These are phyloP conservation scores for Eucalyptus curtisii DNA, from an alignment of 345 rosid genomes.

Conservation along the genomic window DNA sequence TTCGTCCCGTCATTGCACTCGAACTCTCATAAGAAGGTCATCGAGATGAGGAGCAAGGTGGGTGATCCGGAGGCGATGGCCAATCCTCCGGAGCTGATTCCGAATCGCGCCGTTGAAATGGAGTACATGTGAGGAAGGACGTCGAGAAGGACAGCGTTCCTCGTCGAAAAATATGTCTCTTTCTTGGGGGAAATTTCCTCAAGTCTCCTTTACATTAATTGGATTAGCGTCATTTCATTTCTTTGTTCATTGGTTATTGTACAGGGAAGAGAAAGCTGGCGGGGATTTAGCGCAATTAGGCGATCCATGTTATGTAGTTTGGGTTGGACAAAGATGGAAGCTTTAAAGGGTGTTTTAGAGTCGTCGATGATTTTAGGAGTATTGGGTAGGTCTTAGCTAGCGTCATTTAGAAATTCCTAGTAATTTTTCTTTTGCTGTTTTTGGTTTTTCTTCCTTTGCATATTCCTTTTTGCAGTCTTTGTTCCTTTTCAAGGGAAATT, in stretches of 20 bases:
- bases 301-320: slow-evolving; percentile 4
- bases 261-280: slow-evolving; percentile 33
- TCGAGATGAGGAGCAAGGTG: slow-evolving; percentile 74
- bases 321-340: slow-evolving; percentile 22
- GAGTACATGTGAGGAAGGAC: slow-evolving; percentile 22
- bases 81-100: slow-evolving; percentile 17
- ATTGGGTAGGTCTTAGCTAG: slow-evolving; percentile 17
- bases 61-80: background rate
- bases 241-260: slow-evolving; percentile 37
- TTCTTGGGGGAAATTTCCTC: background rate
- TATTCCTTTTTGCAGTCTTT: background rate
- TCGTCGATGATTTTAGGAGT: slow-evolving; percentile 7
- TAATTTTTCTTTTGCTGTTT: background rate
- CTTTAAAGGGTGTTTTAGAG: slow-evolving; percentile 10
- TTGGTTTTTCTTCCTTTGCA: background rate
- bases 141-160: background rate
- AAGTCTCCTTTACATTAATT: background rate
- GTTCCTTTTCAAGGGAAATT: slow-evolving; percentile 12
- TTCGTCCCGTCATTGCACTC: slow-evolving; percentile 85
- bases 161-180: background rate
- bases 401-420: background rate
- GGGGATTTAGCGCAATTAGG: slow-evolving; percentile 19
- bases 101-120: slow-evolving; percentile 21
- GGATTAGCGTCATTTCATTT: slow-evolving; percentile 20
- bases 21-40: slow-evolving; percentile 91